Evolutionary conservation across 371 early-diverging fungal genomes (phyloP), one percentile per base, ranked within the genome.

Genomic region (Mortierella sp.): DNA sequence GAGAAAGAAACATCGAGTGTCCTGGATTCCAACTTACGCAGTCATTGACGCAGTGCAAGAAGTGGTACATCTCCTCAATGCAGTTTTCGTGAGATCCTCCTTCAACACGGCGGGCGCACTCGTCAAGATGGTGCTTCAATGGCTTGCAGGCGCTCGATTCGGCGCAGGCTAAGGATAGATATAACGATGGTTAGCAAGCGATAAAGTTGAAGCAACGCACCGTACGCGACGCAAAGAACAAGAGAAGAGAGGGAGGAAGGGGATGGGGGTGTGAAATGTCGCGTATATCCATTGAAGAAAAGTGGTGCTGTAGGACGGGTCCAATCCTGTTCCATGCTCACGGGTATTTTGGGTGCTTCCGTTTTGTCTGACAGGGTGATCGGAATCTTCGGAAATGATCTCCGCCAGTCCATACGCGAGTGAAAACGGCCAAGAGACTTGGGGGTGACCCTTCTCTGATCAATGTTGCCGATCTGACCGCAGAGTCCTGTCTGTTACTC

Each of bases 1-100:
- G 25, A 12, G 19, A 46, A 52, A 44, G 46, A 0, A 55, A 39
- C 12, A 9, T 22, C 22, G 21, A 55, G 17, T 39, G 13, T 4
- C 6, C 12, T 8, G 46, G 13, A 41, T 1, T 29, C 16, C 12
- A 17, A 80, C 77, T 80, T 79, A 80, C 80, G 46, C 83, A 81
- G 27, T 80, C 72, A 52, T 81, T 71, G 60, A 81, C 80, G 58
- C 83, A 82, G 74, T 80, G 80, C 64, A 73, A 63, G 60, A 81
- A 71, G 56, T 81, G 81, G 63, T 73, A 71, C n/a, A 81, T 31
- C 67, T 81, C 81, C 70, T 81, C 79, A 37, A 56, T 71, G 68
- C 78, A 81, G 78, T 57, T 65, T 61, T 79, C 79, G 40, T 71
- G 59, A 14, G 79, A 68, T 14, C 74, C 79, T 1, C 78, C 71